phyloP scores from a whole-genome alignment of 441 rosid genomes.

The Manihot esculenta region DNA sequence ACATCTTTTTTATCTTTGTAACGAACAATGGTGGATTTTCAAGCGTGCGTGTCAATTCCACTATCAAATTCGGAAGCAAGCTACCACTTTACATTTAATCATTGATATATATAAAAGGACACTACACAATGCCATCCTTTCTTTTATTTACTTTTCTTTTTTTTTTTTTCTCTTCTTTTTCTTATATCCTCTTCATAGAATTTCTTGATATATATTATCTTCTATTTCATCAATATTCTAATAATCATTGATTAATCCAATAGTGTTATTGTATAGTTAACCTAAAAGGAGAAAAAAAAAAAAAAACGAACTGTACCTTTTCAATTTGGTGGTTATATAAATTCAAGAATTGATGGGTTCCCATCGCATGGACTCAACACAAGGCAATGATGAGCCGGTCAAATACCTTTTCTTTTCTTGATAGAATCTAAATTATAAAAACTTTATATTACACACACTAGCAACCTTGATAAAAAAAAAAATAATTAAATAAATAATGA shows the following conservation, averaged over 20 bases:
- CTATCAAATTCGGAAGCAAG: slow-evolving; percentile 27
- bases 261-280: too few relatives aligned
- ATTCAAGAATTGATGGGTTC: not conserved
- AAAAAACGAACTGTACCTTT: too few relatives aligned
- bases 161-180: not conserved
- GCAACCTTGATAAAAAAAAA: not conserved
- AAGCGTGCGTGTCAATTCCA: slow-evolving; percentile 38
- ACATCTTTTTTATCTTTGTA: too few relatives aligned
- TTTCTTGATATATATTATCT: not conserved
- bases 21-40: slow-evolving; percentile 32
- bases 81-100: slow-evolving; percentile 23
- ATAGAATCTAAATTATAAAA: slow-evolving; percentile 10
- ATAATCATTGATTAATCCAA: not conserved
- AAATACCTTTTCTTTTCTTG: slow-evolving; percentile 24
- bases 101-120: too few relatives aligned
- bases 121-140: too few relatives aligned
- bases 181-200: not conserved
- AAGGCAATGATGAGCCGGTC: slow-evolving; percentile 37
- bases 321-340: too few relatives aligned
- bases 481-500: not conserved
- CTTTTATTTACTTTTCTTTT: too few relatives aligned
- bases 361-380: not conserved
- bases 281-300: too few relatives aligned
- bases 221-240: not conserved
- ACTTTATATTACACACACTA: not conserved